Evolutionary conservation across 2,329 filamentous ascomycete genomes (phyloP).

Genomic region (Cercospora citrullina): DNA sequence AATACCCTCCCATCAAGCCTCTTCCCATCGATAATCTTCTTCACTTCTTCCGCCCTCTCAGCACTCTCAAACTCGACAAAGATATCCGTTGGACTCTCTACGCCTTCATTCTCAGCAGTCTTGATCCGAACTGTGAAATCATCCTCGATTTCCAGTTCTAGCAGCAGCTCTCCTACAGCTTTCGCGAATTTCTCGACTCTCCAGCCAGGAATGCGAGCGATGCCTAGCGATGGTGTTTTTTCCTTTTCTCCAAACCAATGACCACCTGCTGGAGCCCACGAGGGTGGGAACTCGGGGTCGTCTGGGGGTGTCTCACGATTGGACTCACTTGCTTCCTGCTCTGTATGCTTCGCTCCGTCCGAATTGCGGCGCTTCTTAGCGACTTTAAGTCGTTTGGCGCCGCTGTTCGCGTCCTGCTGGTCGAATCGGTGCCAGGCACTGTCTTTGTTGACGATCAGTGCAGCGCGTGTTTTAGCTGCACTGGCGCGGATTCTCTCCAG

Average conservation of each 20-base stretch:
- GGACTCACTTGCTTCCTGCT: neutral
- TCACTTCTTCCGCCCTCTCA: constrained; percentile 5
- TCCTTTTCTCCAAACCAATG: neutral
- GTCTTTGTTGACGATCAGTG: neutral
- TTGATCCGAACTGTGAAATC: neutral
- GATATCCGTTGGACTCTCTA: constrained; percentile 11
- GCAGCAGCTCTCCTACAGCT: constrained; percentile 4
- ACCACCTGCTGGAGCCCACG: constrained; percentile 12
- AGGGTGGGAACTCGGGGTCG: neutral
- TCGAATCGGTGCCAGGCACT: constrained; percentile 3
- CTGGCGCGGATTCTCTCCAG: constrained; percentile 12
- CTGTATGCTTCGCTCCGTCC: neutral
- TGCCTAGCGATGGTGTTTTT: neutral
- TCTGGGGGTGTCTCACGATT: neutral
- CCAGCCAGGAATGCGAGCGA: constrained; percentile 15
- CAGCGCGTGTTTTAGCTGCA: neutral
- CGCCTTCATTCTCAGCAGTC: neutral
- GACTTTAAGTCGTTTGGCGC: neutral
- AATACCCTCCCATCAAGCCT: constrained; percentile 3
- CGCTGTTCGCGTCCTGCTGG: neutral
- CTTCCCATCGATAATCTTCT: constrained; percentile 9
- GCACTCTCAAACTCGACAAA: constrained; percentile 10
- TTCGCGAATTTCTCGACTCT: constrained; percentile 10
- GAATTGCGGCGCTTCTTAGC: neutral
- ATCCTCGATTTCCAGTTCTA: neutral